Evolutionary conservation across 352 stramenopile genomes (phyloP), one percentile per base, ranked within the genome.

Genomic region (Globisporangium canariense): DNA sequence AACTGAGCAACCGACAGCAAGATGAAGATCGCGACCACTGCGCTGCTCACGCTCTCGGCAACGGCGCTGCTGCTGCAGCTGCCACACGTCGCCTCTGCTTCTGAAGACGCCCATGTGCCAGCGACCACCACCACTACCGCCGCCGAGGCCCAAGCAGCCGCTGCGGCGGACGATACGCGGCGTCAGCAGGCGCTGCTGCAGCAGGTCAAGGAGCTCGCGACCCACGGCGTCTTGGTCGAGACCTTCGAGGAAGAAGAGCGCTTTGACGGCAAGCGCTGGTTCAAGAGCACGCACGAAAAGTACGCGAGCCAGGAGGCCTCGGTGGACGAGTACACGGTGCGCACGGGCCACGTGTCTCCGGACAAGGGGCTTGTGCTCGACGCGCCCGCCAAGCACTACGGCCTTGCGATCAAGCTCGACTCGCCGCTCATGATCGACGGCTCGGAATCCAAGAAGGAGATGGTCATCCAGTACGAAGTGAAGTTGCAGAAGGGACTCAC

Each of bases 381-480:
- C 25, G 71, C 68, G 32, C 75, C 81, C 0, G 87, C 87, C 20
- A 87, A 85, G 60, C 85, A 94, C 70, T 96, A 96, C 67, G 85
- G 83, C 0, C 73, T 96, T n/a, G 81, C 74, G 3, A 82, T 89
- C 9, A 86, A 86, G 70, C 66, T 96, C 41, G 77, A 86, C 59
- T 65, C 82, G 64, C 79, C 84, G 20, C 66, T 96, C 45, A 57
- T 63, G 16, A 69, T 96, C 46, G 85, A 96, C 60, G 83, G 80
- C n/a, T 86, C 81, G 36, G 73, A 79, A 5, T 58, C 34, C 22
- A 83, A 77, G 54, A 90, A 97, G 64, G 89, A 97, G 56, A 63
- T 98, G 28, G 82, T 98, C 7, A 74, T 98, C 34, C 95, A 98
- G 75, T 98, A 98, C 74, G 95, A 98, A 67, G 86, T 98, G 58